Evolutionary conservation across 805 yeast genomes (phyloP).

Genomic region (Candida glaebosa): DNA sequence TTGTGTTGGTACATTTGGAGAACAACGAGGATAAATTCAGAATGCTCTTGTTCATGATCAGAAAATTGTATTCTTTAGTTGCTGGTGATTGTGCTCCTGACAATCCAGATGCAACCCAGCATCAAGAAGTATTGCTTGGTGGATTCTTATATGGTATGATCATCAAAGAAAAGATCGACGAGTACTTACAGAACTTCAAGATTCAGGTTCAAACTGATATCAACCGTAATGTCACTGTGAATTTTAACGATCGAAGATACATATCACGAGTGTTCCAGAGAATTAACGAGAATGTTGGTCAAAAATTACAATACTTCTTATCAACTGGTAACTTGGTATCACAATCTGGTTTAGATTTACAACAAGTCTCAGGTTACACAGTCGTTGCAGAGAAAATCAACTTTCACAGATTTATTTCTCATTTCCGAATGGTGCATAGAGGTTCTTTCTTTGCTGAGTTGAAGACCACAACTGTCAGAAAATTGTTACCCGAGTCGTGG

Average conservation of each 20-base stretch:
- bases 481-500: slow-evolving; percentile 96
- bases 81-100: slow-evolving; percentile 97
- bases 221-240: slow-evolving; percentile 74
- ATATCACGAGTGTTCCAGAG: slow-evolving; percentile 74
- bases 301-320: slow-evolving; percentile 87
- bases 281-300: slow-evolving; percentile 90
- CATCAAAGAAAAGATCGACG: slow-evolving; percentile 93
- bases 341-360: slow-evolving; percentile 95
- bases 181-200: slow-evolving; percentile 71
- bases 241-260: slow-evolving; percentile 80
- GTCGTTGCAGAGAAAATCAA: slow-evolving; percentile 98
- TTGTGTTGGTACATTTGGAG: slow-evolving; percentile 84
- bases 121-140: slow-evolving; percentile 93
- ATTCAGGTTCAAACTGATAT: slow-evolving; percentile 77
- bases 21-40: slow-evolving; percentile 77
- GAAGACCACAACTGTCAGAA: slow-evolving; percentile 96
- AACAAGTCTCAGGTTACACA: slow-evolving; percentile 96
- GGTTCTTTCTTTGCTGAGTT: slow-evolving; percentile 98
- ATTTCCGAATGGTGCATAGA: slow-evolving; percentile 99
- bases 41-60: slow-evolving; percentile 87
- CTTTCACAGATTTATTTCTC: slow-evolving; percentile 95
- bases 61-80: slow-evolving; percentile 90
- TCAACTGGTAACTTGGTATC: slow-evolving; percentile 97
- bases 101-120: slow-evolving; percentile 99
- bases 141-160: slow-evolving; percentile 97